These are phyloP conservation scores for Tulasnella sp. DNA, from an alignment of 768 basidiomycete species.

Conservation along the genomic window DNA sequence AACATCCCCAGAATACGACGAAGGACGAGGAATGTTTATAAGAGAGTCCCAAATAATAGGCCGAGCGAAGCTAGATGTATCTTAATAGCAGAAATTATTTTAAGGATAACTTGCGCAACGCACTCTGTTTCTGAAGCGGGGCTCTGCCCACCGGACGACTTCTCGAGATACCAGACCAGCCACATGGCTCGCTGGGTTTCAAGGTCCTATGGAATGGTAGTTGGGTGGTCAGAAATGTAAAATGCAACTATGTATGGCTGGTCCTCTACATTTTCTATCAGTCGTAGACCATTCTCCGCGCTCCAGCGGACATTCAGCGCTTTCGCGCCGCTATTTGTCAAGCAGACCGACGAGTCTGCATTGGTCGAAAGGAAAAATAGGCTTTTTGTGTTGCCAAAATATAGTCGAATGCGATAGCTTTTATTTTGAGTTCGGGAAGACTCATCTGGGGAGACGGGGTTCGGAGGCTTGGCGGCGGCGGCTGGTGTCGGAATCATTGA, in stretches of 20 bases:
- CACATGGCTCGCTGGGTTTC: not conserved
- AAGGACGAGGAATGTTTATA: too few relatives aligned
- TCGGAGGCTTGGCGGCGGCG: too few relatives aligned
- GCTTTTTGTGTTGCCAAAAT: not conserved
- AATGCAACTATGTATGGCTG: not conserved
- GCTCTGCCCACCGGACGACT: too few relatives aligned
- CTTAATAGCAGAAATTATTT: too few relatives aligned
- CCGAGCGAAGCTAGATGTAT: slow-evolving; percentile 32
- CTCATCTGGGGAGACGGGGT: not conserved
- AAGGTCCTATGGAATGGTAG: not conserved
- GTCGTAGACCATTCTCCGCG: not conserved
- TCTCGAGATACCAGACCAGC: not conserved
- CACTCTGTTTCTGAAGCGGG: too few relatives aligned
- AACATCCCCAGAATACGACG: too few relatives aligned
- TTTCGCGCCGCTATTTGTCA: not conserved
- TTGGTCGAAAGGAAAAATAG: not conserved
- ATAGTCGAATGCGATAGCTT: not conserved
- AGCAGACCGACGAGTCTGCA: not conserved
- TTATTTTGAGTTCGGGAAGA: not conserved
- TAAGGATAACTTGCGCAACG: too few relatives aligned
- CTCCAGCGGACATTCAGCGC: not conserved
- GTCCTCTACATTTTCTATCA: not conserved
- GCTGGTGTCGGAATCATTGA: too few relatives aligned
- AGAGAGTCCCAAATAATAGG: too few relatives aligned
- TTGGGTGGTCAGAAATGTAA: not conserved